Evolutionary conservation across 495 filamentous ascomycete genomes (phyloP).

Genomic region (Neurospora cerealis): DNA sequence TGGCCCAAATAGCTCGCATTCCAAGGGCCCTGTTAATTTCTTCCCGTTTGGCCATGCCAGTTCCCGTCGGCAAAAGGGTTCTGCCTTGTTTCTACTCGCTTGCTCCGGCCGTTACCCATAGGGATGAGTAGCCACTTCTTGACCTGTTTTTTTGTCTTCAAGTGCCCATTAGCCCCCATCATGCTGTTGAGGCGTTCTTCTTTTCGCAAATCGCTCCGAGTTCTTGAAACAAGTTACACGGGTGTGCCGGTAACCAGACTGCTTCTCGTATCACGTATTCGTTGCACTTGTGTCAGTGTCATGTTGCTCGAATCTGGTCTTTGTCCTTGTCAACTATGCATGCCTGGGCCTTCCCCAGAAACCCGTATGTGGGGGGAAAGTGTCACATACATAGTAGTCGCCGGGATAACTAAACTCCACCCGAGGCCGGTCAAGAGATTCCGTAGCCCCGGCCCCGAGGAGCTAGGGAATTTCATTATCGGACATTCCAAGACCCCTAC

Average conservation of each 20-base stretch:
- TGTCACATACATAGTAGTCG: neutral
- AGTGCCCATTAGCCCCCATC: neutral
- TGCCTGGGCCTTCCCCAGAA: neutral
- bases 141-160: neutral
- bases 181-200: neutral
- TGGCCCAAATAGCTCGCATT: neutral
- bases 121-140: neutral
- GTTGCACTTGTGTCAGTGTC: neutral
- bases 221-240: neutral
- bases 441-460: neutral
- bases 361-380: neutral
- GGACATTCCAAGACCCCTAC: neutral
- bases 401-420: neutral
- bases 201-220: neutral
- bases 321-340: neutral
- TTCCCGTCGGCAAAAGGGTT: neutral
- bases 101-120: neutral
- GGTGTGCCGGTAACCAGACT: neutral
- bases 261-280: neutral
- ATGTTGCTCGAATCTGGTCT: neutral
- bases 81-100: neutral
- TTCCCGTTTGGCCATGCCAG: neutral
- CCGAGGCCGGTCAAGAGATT: neutral
- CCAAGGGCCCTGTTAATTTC: neutral
- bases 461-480: neutral